These are phyloP conservation scores for Acanthochlamys bracteata DNA, from an alignment of 106 monocot species.

Conservation along the genomic window DNA sequence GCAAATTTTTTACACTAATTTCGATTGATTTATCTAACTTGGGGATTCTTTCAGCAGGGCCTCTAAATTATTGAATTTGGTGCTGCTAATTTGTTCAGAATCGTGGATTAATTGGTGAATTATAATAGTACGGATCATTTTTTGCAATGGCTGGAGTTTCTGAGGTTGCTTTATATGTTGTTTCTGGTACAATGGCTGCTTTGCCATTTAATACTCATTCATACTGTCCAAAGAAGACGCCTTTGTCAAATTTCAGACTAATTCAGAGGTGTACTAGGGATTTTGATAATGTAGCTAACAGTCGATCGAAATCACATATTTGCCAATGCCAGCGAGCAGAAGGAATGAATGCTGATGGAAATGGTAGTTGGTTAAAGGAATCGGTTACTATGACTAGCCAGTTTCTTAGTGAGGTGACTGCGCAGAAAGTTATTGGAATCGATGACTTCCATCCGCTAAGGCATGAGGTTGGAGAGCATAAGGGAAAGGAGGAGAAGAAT, in stretches of 20 bases:
- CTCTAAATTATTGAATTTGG: no score
- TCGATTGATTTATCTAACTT: no score
- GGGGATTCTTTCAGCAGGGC: no score
- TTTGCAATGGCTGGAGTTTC: conserved; percentile 11
- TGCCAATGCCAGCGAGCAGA: conserved; percentile 48
- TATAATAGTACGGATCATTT: neutral
- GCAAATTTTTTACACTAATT: no score
- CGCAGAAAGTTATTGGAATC: conserved; percentile 13
- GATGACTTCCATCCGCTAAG: conserved; percentile 21
- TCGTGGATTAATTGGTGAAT: no score
- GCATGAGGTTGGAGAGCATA: conserved; percentile 17
- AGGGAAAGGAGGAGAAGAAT: conserved; percentile 12
- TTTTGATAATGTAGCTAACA: neutral
- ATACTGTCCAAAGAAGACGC: conserved; percentile 15
- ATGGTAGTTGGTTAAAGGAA: conserved; percentile 50
- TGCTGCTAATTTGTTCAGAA: no score
- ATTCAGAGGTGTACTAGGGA: no score
- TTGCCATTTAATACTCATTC: conserved; percentile 1
- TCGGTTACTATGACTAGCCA: conserved; percentile 26
- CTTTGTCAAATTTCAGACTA: neutral
- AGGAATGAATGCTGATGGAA: conserved; percentile 32
- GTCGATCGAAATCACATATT: conserved; percentile 1
- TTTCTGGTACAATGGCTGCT: conserved; percentile 14
- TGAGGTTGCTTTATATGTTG: conserved; percentile 11
- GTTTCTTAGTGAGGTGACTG: conserved; percentile 26